These are phyloP conservation scores for Waltergamsia citrina DNA, from an alignment of 2,329 filamentous ascomycete genomes.

Conservation along the genomic window DNA sequence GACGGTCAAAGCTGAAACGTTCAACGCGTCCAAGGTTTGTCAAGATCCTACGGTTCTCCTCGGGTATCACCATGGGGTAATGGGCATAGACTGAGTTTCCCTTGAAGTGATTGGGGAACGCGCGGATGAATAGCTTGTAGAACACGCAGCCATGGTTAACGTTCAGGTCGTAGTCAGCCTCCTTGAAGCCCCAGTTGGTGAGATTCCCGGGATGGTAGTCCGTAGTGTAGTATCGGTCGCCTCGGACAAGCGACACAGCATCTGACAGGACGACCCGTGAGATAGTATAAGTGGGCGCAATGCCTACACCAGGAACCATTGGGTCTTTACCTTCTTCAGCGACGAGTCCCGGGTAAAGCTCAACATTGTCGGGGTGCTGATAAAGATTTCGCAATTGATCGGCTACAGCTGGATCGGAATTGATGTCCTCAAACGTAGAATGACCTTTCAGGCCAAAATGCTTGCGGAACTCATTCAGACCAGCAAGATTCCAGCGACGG, in stretches of 20 bases:
- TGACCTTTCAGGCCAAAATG: slow-evolving; percentile 72
- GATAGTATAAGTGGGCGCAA: slow-evolving; percentile 67
- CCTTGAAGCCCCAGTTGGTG: slow-evolving; percentile 77
- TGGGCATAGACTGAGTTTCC: slow-evolving; percentile 73
- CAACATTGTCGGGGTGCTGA: slow-evolving; percentile 70
- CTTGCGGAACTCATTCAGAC: slow-evolving; percentile 77
- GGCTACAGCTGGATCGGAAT: slow-evolving; percentile 63
- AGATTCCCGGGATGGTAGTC: slow-evolving; percentile 66
- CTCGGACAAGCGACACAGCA: slow-evolving; percentile 68
- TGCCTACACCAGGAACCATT: slow-evolving; percentile 65
- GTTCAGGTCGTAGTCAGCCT: slow-evolving; percentile 61
- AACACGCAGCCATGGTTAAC: slow-evolving; percentile 76
- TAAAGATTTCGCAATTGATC: slow-evolving; percentile 59
- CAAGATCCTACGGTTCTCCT: slow-evolving; percentile 64
- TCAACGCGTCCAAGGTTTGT: slow-evolving; percentile 56
- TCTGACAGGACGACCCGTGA: slow-evolving; percentile 70
- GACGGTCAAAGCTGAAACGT: slow-evolving; percentile 61
- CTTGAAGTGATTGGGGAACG: slow-evolving; percentile 74
- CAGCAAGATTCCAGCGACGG: slow-evolving; percentile 66
- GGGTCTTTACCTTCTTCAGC: slow-evolving; percentile 67
- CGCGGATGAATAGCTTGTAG: slow-evolving; percentile 73
- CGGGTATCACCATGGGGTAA: slow-evolving; percentile 62
- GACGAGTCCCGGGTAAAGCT: slow-evolving; percentile 72
- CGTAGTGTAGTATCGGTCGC: slow-evolving; percentile 70
- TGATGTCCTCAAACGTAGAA: slow-evolving; percentile 74